Conservation (phyloP, 257 asterid species). For the Solanum lignicaule region DNA sequence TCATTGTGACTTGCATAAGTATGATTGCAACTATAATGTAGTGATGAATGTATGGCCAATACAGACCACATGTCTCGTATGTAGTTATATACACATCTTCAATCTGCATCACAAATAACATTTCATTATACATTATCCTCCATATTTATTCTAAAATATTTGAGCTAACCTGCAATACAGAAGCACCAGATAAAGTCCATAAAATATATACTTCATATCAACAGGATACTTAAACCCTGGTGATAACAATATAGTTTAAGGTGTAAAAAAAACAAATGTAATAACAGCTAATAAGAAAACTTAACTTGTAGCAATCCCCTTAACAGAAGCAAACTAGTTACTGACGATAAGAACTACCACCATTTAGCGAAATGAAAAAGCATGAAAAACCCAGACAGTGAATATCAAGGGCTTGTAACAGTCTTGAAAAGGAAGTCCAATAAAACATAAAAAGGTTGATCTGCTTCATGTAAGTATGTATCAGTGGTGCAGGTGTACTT, state of each 20-base stretch:
- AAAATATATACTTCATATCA: neutral
- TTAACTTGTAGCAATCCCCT: neutral
- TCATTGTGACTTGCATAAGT: conserved; percentile 81
- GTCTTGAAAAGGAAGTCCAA: neutral
- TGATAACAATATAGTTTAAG: neutral
- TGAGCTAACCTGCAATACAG: neutral
- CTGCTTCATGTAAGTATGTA: neutral
- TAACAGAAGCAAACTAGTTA: neutral
- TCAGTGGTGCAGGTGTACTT: neutral
- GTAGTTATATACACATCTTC: conserved; percentile 72
- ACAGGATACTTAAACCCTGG: neutral
- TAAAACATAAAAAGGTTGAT: neutral
- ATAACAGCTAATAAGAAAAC: neutral
- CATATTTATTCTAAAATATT: neutral
- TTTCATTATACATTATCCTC: neutral
- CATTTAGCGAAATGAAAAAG: neutral
- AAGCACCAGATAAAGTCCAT: neutral
- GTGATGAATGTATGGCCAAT: conserved; percentile 88
- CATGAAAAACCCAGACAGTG: neutral
- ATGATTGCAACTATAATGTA: conserved; percentile 60
- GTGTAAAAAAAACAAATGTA: neutral
- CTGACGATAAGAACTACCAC: neutral
- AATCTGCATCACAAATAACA: conserved; percentile 37
- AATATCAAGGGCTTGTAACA: neutral
- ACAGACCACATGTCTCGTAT: conserved; percentile 84